phyloP scores from a whole-genome alignment of 768 basidiomycete genomes.

The Cystobasidium onofrii region DNA sequence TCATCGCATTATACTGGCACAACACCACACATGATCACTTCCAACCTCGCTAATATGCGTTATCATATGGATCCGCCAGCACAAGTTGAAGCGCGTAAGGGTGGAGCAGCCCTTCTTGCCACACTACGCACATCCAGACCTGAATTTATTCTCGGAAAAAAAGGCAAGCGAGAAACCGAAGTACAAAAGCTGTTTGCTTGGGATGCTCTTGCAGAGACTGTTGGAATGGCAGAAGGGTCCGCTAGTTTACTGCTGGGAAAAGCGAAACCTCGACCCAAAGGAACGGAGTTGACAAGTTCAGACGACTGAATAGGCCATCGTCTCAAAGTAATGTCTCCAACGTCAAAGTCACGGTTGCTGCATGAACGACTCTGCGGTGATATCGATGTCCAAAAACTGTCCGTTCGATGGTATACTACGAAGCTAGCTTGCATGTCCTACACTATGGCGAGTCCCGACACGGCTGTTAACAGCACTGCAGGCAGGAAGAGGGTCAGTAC shows the following conservation, averaged over 20 bases:
- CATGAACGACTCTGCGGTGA: background rate
- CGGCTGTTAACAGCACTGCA: slow-evolving; percentile 27
- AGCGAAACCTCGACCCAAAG: slow-evolving; percentile 6
- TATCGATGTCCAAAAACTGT: background rate
- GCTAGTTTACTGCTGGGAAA: slow-evolving; percentile 15
- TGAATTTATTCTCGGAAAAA: background rate
- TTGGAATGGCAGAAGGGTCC: slow-evolving; percentile 27
- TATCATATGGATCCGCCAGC: slow-evolving; percentile 31
- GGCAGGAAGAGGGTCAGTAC: background rate
- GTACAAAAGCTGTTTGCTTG: slow-evolving; percentile 14
- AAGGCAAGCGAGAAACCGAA: background rate
- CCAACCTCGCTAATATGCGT: slow-evolving; percentile 19
- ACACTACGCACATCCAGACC: background rate
- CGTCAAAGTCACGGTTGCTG: no score
- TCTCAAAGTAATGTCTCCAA: no score
- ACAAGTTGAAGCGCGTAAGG: background rate
- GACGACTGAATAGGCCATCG: background rate
- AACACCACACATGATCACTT: slow-evolving; percentile 11
- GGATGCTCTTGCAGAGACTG: slow-evolving; percentile 11
- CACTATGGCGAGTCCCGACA: background rate
- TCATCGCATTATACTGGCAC: background rate
- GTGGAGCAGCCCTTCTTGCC: background rate
- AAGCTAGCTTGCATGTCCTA: background rate
- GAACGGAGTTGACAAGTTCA: background rate
- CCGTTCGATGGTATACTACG: background rate